Conservation (phyloP, 768 basidiomycete genomes). For the Ramaria sp. region DNA sequence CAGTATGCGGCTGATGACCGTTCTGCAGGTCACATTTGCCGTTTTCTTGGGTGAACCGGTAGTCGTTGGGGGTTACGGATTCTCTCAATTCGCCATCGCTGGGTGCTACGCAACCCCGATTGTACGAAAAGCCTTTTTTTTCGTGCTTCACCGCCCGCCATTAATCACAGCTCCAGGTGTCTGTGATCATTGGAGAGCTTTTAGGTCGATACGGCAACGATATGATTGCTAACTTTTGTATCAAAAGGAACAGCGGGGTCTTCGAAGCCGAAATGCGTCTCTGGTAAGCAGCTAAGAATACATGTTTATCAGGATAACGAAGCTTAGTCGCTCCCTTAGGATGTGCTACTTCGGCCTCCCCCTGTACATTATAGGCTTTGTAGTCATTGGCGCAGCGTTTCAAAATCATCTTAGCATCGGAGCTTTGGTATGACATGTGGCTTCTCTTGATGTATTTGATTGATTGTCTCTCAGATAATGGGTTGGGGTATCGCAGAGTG, state of each 20-base stretch:
- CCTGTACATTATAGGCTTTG: constrained; percentile 52
- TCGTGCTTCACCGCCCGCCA: too few species aligned
- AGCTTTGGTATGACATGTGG: constrained; percentile 24
- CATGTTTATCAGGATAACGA: too few species aligned
- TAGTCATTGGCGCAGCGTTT: constrained; percentile 43
- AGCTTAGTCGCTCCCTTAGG: constrained; percentile 24
- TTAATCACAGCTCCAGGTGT: too few species aligned
- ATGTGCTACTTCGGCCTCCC: constrained; percentile 48
- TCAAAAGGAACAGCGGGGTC: constrained; percentile 41
- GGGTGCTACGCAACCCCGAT: constrained; percentile 47
- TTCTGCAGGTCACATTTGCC: constrained; percentile 46
- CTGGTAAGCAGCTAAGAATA: too few species aligned
- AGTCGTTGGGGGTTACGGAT: constrained; percentile 44
- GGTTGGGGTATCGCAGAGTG: constrained; percentile 59
- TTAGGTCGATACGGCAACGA: constrained; percentile 44
- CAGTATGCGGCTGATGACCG: too few species aligned
- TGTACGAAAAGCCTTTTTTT: constrained; percentile 18
- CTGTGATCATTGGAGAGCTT: constrained; percentile 42
- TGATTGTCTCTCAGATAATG: constrained; percentile 25
- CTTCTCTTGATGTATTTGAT: neutral
- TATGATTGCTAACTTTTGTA: constrained; percentile 34
- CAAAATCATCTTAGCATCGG: constrained; percentile 41
- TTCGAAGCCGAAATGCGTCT: constrained; percentile 52
- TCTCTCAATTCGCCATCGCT: constrained; percentile 37
- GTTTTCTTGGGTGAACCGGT: constrained; percentile 49